phyloP scores from a whole-genome alignment of 2,329 filamentous ascomycete genomes.

The Calonectria crousiana region DNA sequence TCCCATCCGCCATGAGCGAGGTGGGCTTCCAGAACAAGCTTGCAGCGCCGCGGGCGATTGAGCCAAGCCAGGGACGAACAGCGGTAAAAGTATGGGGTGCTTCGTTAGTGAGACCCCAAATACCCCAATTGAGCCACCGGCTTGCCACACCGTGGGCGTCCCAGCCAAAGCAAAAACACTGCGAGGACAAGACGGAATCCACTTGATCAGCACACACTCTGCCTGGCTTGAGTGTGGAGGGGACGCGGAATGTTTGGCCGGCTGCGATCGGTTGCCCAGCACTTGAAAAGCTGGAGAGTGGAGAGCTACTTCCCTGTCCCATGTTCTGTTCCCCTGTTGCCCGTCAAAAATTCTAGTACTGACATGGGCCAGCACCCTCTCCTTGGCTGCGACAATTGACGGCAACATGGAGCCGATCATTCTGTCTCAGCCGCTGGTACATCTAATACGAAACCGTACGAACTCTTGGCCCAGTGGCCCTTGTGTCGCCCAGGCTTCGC shows the following conservation, averaged over 20 bases:
- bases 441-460: constrained; percentile 1
- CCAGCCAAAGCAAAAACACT: not conserved
- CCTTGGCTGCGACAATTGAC: not conserved
- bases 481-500: constrained; percentile 4
- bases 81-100: constrained; percentile 37
- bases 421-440: not conserved
- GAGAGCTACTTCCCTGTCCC: constrained; percentile 6
- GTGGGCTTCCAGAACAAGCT: constrained; percentile 33
- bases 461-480: not conserved
- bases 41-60: constrained; percentile 14
- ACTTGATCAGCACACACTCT: constrained; percentile 1
- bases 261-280: constrained; percentile 12
- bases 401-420: not conserved
- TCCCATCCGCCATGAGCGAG: constrained; percentile 22
- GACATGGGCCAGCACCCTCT: not conserved
- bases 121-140: constrained; percentile 21
- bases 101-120: constrained; percentile 28
- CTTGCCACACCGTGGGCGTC: not conserved
- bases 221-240: constrained; percentile 2
- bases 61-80: constrained; percentile 33
- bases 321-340: not conserved
- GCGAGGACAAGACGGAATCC: not conserved
- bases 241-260: constrained; percentile 15
- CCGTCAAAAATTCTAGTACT: not conserved
- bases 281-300: constrained; percentile 14